These are phyloP conservation scores for Nemania sp. DNA, from an alignment of 2,329 filamentous ascomycete species.

Conservation along the genomic window DNA sequence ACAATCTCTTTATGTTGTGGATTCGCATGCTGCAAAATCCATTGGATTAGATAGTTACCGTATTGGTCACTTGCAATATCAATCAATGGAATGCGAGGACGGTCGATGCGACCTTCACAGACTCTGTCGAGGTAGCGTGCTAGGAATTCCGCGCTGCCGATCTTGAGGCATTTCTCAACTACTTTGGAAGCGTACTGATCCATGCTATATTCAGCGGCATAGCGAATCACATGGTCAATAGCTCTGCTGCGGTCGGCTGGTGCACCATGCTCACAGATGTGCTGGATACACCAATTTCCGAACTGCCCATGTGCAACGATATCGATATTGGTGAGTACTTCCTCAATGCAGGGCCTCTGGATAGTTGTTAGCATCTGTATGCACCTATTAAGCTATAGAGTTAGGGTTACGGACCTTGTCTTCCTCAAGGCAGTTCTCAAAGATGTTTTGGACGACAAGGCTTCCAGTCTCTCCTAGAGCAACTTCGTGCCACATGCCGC, in stretches of 20 bases:
- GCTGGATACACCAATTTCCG: constrained; percentile 99
- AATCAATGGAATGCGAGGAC: constrained; percentile 95
- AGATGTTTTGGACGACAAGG: constrained; percentile 98
- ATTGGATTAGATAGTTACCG: constrained; percentile 97
- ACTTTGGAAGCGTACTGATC: constrained; percentile 99
- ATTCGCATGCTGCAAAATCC: constrained; percentile 90
- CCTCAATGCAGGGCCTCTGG: constrained; percentile 96
- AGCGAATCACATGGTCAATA: constrained; percentile 93
- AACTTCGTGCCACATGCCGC: constrained; percentile 99
- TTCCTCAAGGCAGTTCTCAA: constrained; percentile 98
- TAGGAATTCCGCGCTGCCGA: constrained; percentile 90
- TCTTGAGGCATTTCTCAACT: constrained; percentile 98
- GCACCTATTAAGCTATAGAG: not conserved
- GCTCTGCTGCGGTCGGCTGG: constrained; percentile 92
- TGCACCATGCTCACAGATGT: constrained; percentile 96
- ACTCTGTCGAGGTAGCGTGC: constrained; percentile 93
- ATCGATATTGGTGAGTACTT: constrained; percentile 94
- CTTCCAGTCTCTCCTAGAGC: constrained; percentile 97
- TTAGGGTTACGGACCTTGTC: constrained; percentile 78
- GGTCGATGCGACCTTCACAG: constrained; percentile 89
- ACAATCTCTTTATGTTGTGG: constrained; percentile 93
- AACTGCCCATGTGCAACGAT: constrained; percentile 98
- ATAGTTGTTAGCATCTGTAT: constrained; percentile 36
- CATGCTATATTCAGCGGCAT: constrained; percentile 96
- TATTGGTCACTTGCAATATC: constrained; percentile 99